Base-by-base conservation (phyloP, 208 protist genomes). In the Trypanosoma rangeli region DNA sequence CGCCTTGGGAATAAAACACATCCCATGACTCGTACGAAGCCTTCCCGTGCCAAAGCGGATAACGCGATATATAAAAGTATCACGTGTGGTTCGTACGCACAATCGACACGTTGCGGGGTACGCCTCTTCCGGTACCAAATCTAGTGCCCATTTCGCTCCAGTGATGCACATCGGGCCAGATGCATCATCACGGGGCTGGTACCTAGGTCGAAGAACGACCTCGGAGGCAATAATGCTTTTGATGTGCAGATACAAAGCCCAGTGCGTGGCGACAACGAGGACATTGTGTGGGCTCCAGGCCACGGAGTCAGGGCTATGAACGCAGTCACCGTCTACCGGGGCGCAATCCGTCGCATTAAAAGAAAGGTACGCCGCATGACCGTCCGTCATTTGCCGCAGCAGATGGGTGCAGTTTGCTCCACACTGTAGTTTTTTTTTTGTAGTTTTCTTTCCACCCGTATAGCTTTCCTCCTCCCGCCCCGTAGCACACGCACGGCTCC, bases 201-300 rank as follows among this genome's bases (percentile, higher is more conserved):
- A 70, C 3, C 8, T 18, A 3, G 70, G 63, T 9, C 62, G 70
- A 33, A 87, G 67, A 10, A 79, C 61, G 7, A 54, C 66, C 0
- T 79, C 75, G 12, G 79, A 78, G n/a, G 46, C 64, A 24, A 80
- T 58, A 44, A 90, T 62, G 39, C 46, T 74, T 12, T 62, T 71
- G 46, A 87, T 61, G 66, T 84, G 85, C 29, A 95, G 68, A 16
- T 70, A 74, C n/a, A 96, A 71, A 20, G 68, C 67, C 78, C 80
- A 88, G 22, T 75, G 79, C 15, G 81, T 90, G 62, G 76, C 80
- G n/a, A 96, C 81, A 52, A 78, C 65, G 29, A 96, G 70, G 0
- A 96, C 77, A 71, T 94, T 94, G 80, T 96, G 90, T 22, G 86
- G 82, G 50, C 90, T 82, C 80, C 87, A 96, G 15, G 70, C 69